These are phyloP conservation scores for Calonectria henricotiae DNA, from an alignment of 2,329 filamentous ascomycete genomes.

Conservation along the genomic window DNA sequence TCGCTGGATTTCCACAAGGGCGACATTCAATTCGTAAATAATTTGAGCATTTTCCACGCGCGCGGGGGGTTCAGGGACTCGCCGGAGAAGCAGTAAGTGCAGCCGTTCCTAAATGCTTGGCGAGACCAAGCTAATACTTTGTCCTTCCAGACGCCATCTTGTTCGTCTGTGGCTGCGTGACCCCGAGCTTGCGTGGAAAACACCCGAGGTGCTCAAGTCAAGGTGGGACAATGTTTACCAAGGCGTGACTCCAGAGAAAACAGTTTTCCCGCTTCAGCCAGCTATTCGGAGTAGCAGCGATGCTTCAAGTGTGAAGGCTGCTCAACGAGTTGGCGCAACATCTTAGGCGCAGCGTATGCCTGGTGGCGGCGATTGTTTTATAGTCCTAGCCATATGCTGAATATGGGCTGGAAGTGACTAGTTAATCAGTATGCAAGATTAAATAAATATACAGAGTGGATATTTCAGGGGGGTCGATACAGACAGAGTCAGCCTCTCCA, in stretches of 20 bases:
- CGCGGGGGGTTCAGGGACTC: constrained; percentile 67
- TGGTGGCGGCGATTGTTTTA: not conserved
- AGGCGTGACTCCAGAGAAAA: constrained; percentile 66
- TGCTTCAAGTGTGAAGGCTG: constrained; percentile 37
- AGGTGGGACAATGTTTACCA: constrained; percentile 71
- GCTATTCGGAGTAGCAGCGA: constrained; percentile 51
- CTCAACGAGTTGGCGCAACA: constrained; percentile 16
- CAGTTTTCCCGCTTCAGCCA: constrained; percentile 73
- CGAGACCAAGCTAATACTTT: constrained; percentile 44
- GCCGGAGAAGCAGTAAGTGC: constrained; percentile 62
- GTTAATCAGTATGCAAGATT: not conserved
- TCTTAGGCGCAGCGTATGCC: not conserved
- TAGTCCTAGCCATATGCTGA: not conserved
- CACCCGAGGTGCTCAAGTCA: constrained; percentile 61
- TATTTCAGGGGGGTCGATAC: not conserved
- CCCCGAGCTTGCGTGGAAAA: constrained; percentile 66
- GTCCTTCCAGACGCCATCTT: constrained; percentile 64
- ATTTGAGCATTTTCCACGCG: constrained; percentile 70
- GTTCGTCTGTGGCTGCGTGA: constrained; percentile 69
- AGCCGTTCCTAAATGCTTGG: not conserved
- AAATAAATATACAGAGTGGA: not conserved
- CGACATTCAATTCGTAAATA: constrained; percentile 72
- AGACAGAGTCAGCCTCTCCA: not conserved
- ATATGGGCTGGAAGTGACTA: not conserved
- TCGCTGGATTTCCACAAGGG: constrained; percentile 66